Conservation (phyloP, 345 rosid species). For the Eucalyptus albens region DNA sequence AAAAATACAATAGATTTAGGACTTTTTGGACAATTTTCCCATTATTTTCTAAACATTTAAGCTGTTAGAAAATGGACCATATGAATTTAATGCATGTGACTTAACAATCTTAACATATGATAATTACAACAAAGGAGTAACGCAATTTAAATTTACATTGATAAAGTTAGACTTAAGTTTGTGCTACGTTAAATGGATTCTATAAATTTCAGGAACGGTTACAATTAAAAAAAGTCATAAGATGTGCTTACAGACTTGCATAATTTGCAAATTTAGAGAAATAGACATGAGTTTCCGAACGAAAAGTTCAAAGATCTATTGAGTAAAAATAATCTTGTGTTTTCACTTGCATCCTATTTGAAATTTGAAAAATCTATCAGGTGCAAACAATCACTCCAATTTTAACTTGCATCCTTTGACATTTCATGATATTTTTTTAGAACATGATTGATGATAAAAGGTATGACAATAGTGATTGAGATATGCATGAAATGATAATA, state of each 20-base stretch:
- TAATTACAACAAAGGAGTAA: not conserved
- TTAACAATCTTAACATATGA: too few species aligned
- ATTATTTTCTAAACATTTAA: too few species aligned
- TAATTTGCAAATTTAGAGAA: not conserved
- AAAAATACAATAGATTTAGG: too few species aligned
- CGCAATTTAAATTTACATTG: not conserved
- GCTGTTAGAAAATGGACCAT: too few species aligned
- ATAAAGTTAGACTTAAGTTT: not conserved
- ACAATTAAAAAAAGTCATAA: not conserved
- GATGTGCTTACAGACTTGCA: not conserved
- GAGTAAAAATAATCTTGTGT: not conserved
- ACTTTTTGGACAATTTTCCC: too few species aligned
- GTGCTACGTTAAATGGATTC: not conserved
- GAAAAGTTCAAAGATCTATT: not conserved
- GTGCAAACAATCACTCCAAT: not conserved
- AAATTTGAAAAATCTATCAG: not conserved
- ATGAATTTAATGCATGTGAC: too few species aligned
- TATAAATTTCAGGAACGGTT: not conserved
- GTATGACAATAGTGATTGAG: too few species aligned
- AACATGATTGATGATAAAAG: too few species aligned
- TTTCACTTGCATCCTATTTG: not conserved
- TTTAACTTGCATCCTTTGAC: not conserved
- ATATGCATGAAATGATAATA: not conserved
- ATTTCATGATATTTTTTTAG: not conserved
- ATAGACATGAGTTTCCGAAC: not conserved